Percentiles rank a stretch among this genome's conserved stretches.
These are phyloP conservation scores for Myotisia sp. DNA, from an alignment of 2,329 filamentous ascomycete species.

Conservation along the genomic window DNA sequence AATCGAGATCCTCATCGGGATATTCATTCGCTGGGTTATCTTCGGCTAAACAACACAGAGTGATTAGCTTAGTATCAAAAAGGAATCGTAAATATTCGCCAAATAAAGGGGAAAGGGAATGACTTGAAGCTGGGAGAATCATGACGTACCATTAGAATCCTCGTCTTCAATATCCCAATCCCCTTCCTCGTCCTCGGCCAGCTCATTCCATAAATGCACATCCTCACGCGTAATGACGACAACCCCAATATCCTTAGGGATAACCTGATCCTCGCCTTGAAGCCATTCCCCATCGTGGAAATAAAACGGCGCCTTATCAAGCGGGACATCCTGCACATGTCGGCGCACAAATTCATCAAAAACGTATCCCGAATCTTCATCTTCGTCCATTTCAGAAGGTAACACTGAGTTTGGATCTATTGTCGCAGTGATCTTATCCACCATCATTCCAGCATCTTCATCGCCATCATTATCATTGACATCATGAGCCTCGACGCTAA, in stretches of 20 bases:
- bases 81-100: background rate
- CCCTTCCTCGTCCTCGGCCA: conserved; percentile 38
- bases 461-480: background rate
- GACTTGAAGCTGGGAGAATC: too few species aligned
- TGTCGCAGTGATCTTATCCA: background rate
- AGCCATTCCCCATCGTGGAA: conserved; percentile 9
- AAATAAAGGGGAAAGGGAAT: background rate
- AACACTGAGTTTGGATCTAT: conserved; percentile 5
- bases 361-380: conserved; percentile 41
- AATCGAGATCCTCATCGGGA: conserved; percentile 36
- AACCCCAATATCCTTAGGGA: conserved; percentile 26
- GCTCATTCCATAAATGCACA: conserved; percentile 43
- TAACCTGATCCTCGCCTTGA: conserved; percentile 4
- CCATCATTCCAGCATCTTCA: background rate
- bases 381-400: conserved; percentile 20
- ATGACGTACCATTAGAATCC: conserved; percentile 43
- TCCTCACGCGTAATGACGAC: conserved; percentile 30
- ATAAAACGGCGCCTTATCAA: conserved; percentile 6
- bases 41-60: conserved; percentile 24
- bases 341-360: conserved; percentile 48
- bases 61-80: background rate
- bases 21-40: conserved; percentile 39
- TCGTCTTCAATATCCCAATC: conserved; percentile 47
- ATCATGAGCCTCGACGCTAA: background rate
- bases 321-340: conserved; percentile 20